A percentile compares a stretch with the other conserved stretches of the same genome.
phyloP scores from a whole-genome alignment of 169 alveolate species.

The Babesia ovis region DNA sequence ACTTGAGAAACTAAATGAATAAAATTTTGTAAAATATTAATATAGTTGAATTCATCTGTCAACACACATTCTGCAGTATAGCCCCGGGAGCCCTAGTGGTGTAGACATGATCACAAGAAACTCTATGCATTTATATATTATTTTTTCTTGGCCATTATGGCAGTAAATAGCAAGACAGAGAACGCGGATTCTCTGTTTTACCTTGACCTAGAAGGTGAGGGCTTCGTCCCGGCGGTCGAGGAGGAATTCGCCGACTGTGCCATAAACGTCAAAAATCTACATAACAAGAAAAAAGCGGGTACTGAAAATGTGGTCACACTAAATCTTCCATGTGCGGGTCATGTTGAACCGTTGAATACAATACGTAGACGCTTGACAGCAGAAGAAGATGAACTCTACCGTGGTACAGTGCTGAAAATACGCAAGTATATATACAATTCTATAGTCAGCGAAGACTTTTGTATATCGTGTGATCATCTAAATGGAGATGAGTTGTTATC shows the following conservation, averaged over 20 bases:
- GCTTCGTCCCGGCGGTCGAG: constrained; percentile 40
- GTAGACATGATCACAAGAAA: background rate
- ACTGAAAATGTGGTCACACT: constrained; percentile 5
- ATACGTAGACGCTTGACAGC: constrained; percentile 17
- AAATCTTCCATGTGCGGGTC: constrained; percentile 30
- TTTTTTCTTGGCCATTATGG: too few species aligned
- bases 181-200: constrained; percentile 19
- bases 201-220: constrained; percentile 57
- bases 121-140: background rate
- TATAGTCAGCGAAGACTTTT: constrained; percentile 58
- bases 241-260: constrained; percentile 48
- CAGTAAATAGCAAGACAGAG: background rate
- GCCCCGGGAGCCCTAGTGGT: background rate
- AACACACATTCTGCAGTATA: too few species aligned
- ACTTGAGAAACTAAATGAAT: background rate
- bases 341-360: constrained; percentile 9
- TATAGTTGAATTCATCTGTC: too few species aligned
- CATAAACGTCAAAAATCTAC: constrained; percentile 35
- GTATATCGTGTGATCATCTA: constrained; percentile 25
- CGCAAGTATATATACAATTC: constrained; percentile 52
- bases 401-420: constrained; percentile 36
- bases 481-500: too few species aligned
- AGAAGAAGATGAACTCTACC: constrained; percentile 16
- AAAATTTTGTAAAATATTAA: too few species aligned
- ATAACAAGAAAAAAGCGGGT: background rate